These are phyloP conservation scores for Penicillium thymicola DNA, from an alignment of 2,329 filamentous ascomycete species.

Conservation along the genomic window DNA sequence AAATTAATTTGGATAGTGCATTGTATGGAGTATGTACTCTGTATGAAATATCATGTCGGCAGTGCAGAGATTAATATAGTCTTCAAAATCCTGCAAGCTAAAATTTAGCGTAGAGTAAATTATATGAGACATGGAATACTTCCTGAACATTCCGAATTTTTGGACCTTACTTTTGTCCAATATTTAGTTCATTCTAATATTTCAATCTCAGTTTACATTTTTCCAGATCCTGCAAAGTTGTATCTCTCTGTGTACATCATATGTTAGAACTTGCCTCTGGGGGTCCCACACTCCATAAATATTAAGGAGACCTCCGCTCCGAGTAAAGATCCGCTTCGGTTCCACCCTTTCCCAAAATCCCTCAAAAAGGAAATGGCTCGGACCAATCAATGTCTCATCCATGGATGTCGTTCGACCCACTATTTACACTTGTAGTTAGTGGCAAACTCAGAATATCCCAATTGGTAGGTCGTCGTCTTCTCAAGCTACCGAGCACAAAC, in stretches of 20 bases:
- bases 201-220: neutral
- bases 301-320: constrained; percentile 10
- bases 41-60: neutral
- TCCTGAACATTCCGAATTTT: neutral
- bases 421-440: neutral
- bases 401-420: neutral
- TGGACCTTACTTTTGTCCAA: too few relatives aligned
- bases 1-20: neutral
- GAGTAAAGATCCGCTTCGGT: constrained; percentile 17
- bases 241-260: neutral
- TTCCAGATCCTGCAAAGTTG: neutral
- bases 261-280: neutral
- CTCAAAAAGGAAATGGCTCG: constrained; percentile 10
- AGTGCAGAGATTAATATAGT: neutral
- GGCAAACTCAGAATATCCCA: constrained; percentile 13
- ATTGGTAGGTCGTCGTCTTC: neutral
- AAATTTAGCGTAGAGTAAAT: neutral
- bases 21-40: neutral
- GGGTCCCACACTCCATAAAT: constrained; percentile 1
- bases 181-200: neutral
- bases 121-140: neutral
- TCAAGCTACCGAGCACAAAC: neutral
- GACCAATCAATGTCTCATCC: neutral
- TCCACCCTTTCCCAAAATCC: constrained; percentile 17
- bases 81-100: neutral